phyloP scores from a whole-genome alignment of 1,284 basidiomycete species.

The Marasmius fiardii region DNA sequence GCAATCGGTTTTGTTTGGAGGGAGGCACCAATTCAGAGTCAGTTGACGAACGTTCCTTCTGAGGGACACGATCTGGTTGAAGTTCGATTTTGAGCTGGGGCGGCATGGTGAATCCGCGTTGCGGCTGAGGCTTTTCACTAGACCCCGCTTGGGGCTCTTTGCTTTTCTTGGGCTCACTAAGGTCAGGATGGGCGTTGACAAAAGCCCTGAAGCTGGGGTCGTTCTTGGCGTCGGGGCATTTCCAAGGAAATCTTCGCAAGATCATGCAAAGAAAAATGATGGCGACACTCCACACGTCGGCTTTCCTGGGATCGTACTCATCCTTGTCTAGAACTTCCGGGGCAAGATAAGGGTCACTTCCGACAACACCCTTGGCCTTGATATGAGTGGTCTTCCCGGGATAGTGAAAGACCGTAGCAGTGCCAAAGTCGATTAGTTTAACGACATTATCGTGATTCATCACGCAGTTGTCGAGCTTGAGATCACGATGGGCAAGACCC shows the following conservation, averaged over 20 bases:
- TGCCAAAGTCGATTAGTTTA: slow-evolving; percentile 99
- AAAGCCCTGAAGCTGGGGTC: slow-evolving; percentile 93
- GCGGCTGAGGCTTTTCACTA: not conserved
- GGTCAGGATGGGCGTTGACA: slow-evolving; percentile 88
- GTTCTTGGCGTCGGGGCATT: slow-evolving; percentile 92
- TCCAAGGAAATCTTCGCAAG: slow-evolving; percentile 97
- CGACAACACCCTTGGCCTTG: slow-evolving; percentile 89
- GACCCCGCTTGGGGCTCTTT: slow-evolving; percentile 2
- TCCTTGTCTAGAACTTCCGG: slow-evolving; percentile 88
- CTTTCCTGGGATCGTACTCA: slow-evolving; percentile 91
- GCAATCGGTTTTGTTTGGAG: not conserved
- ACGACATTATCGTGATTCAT: slow-evolving; percentile 94
- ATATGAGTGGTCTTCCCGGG: slow-evolving; percentile 77
- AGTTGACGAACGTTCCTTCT: not conserved
- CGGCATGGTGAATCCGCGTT: slow-evolving; percentile 31
- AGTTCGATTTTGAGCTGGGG: slow-evolving; percentile 1
- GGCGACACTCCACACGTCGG: slow-evolving; percentile 97
- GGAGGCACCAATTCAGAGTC: not conserved
- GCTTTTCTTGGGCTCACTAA: slow-evolving; percentile 40
- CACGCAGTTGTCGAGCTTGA: slow-evolving; percentile 99
- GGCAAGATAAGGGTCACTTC: slow-evolving; percentile 97
- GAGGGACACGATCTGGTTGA: not conserved
- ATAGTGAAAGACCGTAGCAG: slow-evolving; percentile 98
- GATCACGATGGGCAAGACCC: slow-evolving; percentile 95
- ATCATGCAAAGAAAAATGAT: slow-evolving; percentile 99